Conservation (phyloP, 805 yeast species). For the Schwanniomyces sp. region DNA sequence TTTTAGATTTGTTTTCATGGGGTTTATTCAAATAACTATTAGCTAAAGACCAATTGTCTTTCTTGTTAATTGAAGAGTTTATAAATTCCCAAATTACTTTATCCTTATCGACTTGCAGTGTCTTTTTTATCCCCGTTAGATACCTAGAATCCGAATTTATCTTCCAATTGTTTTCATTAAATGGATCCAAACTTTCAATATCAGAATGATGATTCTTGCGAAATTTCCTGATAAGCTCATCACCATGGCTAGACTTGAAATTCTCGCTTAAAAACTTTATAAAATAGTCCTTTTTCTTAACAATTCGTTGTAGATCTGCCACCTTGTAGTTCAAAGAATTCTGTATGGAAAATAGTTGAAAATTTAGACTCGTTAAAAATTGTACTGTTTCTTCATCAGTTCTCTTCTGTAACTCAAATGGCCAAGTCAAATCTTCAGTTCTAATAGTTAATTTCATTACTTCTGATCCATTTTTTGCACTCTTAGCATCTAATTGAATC, state of each 20-base stretch:
- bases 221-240: slow-evolving; percentile 31
- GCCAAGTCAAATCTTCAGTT: slow-evolving; percentile 19
- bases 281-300: slow-evolving; percentile 29
- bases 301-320: slow-evolving; percentile 19
- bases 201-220: slow-evolving; percentile 15
- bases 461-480: neutral
- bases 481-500: neutral
- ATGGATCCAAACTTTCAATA: slow-evolving; percentile 7
- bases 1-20: neutral
- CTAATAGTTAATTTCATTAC: neutral
- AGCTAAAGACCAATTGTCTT: slow-evolving; percentile 1
- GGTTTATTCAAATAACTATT: neutral
- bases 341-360: slow-evolving; percentile 21
- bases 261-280: slow-evolving; percentile 32
- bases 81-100: neutral
- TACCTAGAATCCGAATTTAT: slow-evolving; percentile 1
- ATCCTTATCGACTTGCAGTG: neutral
- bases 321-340: slow-evolving; percentile 15
- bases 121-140: neutral
- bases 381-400: slow-evolving; percentile 1
- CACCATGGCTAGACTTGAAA: slow-evolving; percentile 33
- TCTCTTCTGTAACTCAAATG: slow-evolving; percentile 13
- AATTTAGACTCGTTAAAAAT: slow-evolving; percentile 19
- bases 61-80: neutral
- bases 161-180: slow-evolving; percentile 9